These are phyloP conservation scores for Aspergillus ochraceoroseus DNA, from an alignment of 2,329 filamentous ascomycete genomes.

Conservation along the genomic window DNA sequence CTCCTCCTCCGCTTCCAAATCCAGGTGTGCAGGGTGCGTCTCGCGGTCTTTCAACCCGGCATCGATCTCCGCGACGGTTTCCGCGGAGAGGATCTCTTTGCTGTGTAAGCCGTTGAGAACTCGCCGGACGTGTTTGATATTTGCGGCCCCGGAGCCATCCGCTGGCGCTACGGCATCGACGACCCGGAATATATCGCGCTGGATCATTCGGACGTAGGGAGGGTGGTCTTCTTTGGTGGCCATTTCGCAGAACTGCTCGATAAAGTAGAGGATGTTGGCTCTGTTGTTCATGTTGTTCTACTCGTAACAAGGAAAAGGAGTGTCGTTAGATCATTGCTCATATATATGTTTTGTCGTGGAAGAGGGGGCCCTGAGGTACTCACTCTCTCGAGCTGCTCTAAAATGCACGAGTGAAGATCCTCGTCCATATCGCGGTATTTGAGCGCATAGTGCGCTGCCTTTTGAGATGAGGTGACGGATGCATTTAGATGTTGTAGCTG, in stretches of 20 bases:
- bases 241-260: slow-evolving; percentile 88
- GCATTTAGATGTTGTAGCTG: slow-evolving; percentile 89
- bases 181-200: slow-evolving; percentile 83
- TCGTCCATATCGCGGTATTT: slow-evolving; percentile 94
- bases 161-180: slow-evolving; percentile 88
- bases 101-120: slow-evolving; percentile 66
- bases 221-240: slow-evolving; percentile 69
- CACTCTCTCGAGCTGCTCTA: slow-evolving; percentile 88
- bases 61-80: slow-evolving; percentile 74
- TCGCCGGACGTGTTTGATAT: slow-evolving; percentile 85
- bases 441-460: slow-evolving; percentile 90
- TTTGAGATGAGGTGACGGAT: slow-evolving; percentile 79
- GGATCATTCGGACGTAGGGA: slow-evolving; percentile 89
- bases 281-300: slow-evolving; percentile 93
- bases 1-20: slow-evolving; percentile 35
- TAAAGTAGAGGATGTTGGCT: slow-evolving; percentile 99
- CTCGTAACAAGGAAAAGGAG: background rate
- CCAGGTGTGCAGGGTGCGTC: slow-evolving; percentile 56
- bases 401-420: slow-evolving; percentile 92
- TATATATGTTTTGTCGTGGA: no score
- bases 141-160: slow-evolving; percentile 81
- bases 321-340: no score
- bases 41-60: slow-evolving; percentile 77
- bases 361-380: no score
- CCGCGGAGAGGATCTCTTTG: slow-evolving; percentile 67